Base-by-base conservation (phyloP, 2,329 filamentous ascomycete genomes). In the Cercospora sesami region DNA sequence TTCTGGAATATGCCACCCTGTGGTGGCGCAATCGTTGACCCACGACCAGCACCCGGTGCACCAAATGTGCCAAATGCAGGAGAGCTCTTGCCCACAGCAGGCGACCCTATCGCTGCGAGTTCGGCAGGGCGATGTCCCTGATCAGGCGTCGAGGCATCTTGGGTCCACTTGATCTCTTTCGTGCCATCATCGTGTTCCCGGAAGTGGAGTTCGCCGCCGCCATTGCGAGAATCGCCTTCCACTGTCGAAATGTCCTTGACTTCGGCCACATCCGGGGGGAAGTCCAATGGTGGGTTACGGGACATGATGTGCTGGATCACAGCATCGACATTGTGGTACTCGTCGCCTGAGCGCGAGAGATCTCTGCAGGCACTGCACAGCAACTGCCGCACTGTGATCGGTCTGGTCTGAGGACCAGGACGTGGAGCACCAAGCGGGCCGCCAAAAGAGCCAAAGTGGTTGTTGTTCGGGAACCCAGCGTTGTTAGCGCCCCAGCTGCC, bases 171-270 rank as follows among this genome's bases (percentile, higher is more conserved):
- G 72, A 84, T 81, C 4, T 79, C 77, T 45, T 81, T 76, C 7
- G 76, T 76, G n/a, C 69, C 69, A 68, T 68, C 58, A 10, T 66
- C 69, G 63, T 79, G 82, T 60, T 87, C 86, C 45, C 85, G 83
- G 70, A 91, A 85, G 36, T 91, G 88, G 76, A 99, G 96, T 28
- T 86, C 90, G n/a, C 95, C 95, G 55, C 94, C 94, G 57, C 95
- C 95, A 75, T 98, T 98, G 68, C 90, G 88, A 2, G 83, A 78
- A 74, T 91, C 96, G 66, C 95, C 95, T 78, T 97, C 92, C 0
- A 94, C 97, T 75, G 98, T 94, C 78, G 92, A 95, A 67, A 96
- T 90, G 66, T 91, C 89, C 45, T 94, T 84, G 73, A 98, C 85
- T 75, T 97, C 94, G 28, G 84, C 85, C 75, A 83, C 88, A 79